These are phyloP conservation scores for Astrothelium subdiscretum DNA, from an alignment of 495 filamentous ascomycete genomes.

Conservation along the genomic window DNA sequence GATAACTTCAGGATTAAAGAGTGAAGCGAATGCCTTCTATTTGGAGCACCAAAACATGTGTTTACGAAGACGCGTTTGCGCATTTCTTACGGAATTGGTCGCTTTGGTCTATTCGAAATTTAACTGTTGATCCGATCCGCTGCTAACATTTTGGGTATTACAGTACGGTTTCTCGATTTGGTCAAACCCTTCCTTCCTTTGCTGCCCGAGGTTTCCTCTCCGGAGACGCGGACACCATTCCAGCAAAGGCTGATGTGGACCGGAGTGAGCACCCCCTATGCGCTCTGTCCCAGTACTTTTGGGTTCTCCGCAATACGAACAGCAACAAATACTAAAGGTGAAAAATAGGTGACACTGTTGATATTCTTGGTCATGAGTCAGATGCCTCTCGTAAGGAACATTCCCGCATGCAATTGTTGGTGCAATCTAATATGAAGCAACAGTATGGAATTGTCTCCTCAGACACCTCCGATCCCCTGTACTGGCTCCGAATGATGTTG, in stretches of 20 bases:
- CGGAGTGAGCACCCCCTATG: slow-evolving; percentile 40
- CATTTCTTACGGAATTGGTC: no score
- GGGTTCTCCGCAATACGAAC: slow-evolving; percentile 3
- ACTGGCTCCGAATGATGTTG: slow-evolving; percentile 99
- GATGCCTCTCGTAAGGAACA: slow-evolving; percentile 53
- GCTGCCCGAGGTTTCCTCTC: slow-evolving; percentile 95
- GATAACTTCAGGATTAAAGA: no score
- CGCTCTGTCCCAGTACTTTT: not conserved
- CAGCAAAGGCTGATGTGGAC: slow-evolving; percentile 96
- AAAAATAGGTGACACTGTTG: slow-evolving; percentile 66
- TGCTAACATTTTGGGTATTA: not conserved
- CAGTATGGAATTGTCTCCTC: slow-evolving; percentile 75
- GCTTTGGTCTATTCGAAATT: no score
- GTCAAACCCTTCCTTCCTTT: slow-evolving; percentile 99
- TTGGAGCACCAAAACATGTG: not conserved
- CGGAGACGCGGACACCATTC: slow-evolving; percentile 93
- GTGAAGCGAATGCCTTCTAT: not conserved
- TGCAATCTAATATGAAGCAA: slow-evolving; percentile 1
- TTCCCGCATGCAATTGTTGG: not conserved
- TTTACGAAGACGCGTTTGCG: not conserved
- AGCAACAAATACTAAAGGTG: slow-evolving; percentile 27
- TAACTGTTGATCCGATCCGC: not conserved
- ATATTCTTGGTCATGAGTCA: slow-evolving; percentile 99
- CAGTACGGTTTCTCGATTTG: slow-evolving; percentile 98
- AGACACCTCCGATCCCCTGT: slow-evolving; percentile 78